Evolutionary conservation across 768 basidiomycete genomes (phyloP), one percentile per base, ranked within the genome.

Genomic region (Termitomyces heimii): DNA sequence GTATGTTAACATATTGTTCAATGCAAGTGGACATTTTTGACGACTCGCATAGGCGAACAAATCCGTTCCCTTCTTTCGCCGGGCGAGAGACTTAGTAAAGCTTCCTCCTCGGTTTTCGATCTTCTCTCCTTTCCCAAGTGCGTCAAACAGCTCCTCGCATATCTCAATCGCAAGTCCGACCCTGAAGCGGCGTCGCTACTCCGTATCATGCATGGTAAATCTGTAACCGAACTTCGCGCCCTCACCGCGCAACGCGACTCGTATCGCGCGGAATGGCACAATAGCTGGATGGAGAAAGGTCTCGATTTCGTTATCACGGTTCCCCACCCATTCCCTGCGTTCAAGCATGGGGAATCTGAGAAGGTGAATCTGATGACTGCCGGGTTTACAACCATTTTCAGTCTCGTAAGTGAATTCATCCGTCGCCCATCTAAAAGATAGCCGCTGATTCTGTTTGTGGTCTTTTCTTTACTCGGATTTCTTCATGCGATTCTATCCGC

Each of bases 301-400:
- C 69, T 88, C 4, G 86, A 89, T 67, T 87, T 83, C 66, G 71
- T 86, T 22, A 67, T 85, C 53, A 86, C 79, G 2, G 84, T 83
- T 6, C 83, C 82, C 13, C 79, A 82, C 61, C 75, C 83, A n/a
- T 70, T 82, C 43, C 83, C 86, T 2, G 86, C 86, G 0, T 69
- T 85, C 22, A 76, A 79, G 44, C 76, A 83, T 52, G 75, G 77
- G 2, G 76, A 76, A 3, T 80, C 77, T 62, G 74, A 70, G 62
- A 77, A 78, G 58, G 77, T 79, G n/a, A 78, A 79, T 16, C 73
- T 83, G 63, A 77, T 81, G 69, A 81, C 82, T 44, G 81, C 82
- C 8, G 81, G 80, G 7, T 87, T 86, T 65, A 83, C 85, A 0
- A 82, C 83, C 63, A 63, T 89, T 32, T 90, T 85, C 71, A 89